Evolutionary conservation across 441 rosid genomes (phyloP).

Genomic region (Populus hybrid): DNA sequence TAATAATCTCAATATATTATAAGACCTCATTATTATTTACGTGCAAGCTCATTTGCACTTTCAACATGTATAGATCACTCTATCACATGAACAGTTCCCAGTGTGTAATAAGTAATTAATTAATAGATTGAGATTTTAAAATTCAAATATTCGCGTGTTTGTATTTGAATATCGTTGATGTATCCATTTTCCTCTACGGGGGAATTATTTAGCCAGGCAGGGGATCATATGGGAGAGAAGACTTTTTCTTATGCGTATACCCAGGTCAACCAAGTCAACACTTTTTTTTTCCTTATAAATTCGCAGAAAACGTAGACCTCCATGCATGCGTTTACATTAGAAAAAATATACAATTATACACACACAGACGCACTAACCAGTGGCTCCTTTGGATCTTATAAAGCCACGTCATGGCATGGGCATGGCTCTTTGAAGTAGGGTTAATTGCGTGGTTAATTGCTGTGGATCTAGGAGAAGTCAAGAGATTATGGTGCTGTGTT

Average conservation of each 20-base stretch:
- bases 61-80: too few relatives aligned
- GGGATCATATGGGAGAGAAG: too few relatives aligned
- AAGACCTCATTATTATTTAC: too few relatives aligned
- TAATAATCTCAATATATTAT: not conserved
- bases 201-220: not conserved
- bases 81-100: not conserved
- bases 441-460: not conserved
- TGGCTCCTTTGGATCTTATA: not conserved
- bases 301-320: too few relatives aligned
- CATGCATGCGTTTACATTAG: too few relatives aligned
- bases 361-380: not conserved
- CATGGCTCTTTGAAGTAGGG: not conserved
- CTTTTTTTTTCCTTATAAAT: not conserved
- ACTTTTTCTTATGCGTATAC: not conserved
- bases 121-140: too few relatives aligned
- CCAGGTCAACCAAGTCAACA: slow-evolving; percentile 37
- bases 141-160: too few relatives aligned
- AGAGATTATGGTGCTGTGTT: not conserved
- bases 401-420: not conserved
- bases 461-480: not conserved
- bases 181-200: not conserved
- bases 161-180: not conserved
- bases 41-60: too few relatives aligned
- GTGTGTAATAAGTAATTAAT: not conserved
- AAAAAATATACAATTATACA: too few relatives aligned